Evolutionary conservation across 345 rosid species (phyloP).

Genomic region (Eucalyptus shirleyi): DNA sequence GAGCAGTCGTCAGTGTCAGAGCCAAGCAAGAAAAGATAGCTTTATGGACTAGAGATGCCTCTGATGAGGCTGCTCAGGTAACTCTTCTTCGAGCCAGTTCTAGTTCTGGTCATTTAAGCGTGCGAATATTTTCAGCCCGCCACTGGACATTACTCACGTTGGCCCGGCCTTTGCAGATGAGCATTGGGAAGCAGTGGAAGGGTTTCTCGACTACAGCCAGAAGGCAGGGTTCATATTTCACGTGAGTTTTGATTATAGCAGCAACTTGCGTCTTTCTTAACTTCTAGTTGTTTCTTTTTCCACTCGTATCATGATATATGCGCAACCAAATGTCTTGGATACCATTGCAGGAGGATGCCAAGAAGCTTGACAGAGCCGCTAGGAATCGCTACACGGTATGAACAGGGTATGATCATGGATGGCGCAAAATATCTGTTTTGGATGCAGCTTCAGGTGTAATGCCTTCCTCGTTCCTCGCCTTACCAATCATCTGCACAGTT

Average conservation of each 20-base stretch:
- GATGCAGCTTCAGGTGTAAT: background rate
- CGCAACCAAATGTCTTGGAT: background rate
- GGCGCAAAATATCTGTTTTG: background rate
- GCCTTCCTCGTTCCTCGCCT: background rate
- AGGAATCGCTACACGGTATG: slow-evolving; percentile 47
- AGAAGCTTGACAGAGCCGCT: slow-evolving; percentile 35
- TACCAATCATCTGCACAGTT: background rate
- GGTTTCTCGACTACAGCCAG: slow-evolving; percentile 50
- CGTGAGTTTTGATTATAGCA: slow-evolving; percentile 7
- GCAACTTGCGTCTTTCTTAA: background rate
- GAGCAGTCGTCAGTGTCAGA: slow-evolving; percentile 74
- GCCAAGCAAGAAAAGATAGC: slow-evolving; percentile 51
- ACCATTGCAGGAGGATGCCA: slow-evolving; percentile 56
- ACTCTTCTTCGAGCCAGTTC: background rate
- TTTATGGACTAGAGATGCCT: slow-evolving; percentile 79
- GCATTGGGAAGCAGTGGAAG: slow-evolving; percentile 88
- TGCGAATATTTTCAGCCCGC: background rate
- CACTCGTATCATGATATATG: background rate
- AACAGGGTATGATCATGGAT: background rate
- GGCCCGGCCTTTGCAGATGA: slow-evolving; percentile 22
- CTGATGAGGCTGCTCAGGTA: slow-evolving; percentile 84
- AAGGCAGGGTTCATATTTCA: slow-evolving; percentile 65
- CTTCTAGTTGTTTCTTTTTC: background rate
- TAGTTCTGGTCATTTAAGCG: background rate
- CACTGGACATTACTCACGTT: background rate